Percentiles rank a stretch among this genome's conserved stretches.
Evolutionary conservation across 176 grass and related monocot species (phyloP).

Genomic region (Puccinellia tenuiflora): DNA sequence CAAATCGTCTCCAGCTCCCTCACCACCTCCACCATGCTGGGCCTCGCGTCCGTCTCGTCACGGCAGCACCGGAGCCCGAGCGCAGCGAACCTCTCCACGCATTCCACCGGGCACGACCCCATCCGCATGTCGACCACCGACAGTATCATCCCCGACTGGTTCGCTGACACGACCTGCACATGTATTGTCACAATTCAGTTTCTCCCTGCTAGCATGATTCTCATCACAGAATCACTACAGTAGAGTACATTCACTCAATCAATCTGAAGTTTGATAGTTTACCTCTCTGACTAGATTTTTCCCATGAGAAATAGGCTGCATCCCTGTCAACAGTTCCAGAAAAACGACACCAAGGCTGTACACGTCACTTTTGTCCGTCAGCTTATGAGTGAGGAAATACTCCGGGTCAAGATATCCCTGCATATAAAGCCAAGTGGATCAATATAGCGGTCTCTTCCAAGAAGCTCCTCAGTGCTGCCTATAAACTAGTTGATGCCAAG

Average conservation of each 20-base stretch:
- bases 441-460: neutral
- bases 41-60: constrained; percentile 55
- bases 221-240: neutral
- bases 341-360: constrained; percentile 79
- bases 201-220: neutral
- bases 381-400: constrained; percentile 75
- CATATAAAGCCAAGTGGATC: neutral
- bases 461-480: no score
- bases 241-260: neutral
- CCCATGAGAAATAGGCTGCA: constrained; percentile 84
- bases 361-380: constrained; percentile 74
- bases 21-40: constrained; percentile 55
- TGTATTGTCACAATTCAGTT: neutral
- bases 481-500: neutral
- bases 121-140: constrained; percentile 49
- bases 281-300: constrained; percentile 75
- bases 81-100: constrained; percentile 46
- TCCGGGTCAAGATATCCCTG: constrained; percentile 86
- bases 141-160: constrained; percentile 49
- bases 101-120: constrained; percentile 45
- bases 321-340: constrained; percentile 66
- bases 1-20: constrained; percentile 57
- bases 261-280: neutral
- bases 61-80: constrained; percentile 52
- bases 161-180: constrained; percentile 36